Base-by-base conservation (phyloP, 2,329 filamentous ascomycete species). In the Beauveria rudraprayagi region DNA sequence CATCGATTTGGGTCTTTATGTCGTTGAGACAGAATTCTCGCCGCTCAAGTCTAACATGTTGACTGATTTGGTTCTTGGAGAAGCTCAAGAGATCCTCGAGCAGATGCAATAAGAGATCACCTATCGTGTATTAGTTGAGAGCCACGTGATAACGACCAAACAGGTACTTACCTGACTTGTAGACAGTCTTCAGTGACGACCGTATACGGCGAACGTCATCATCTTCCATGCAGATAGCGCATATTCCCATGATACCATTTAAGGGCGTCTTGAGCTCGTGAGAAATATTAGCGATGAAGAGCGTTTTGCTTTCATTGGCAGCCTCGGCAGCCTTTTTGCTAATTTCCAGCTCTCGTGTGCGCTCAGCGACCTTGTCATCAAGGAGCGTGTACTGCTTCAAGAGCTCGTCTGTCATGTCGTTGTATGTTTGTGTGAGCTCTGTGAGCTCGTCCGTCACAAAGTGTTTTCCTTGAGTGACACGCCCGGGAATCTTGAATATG, bases 181-280 rank as follows among this genome's bases (percentile, higher is more conserved):
- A 96, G 24, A 97, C 87, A 22, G 92, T 91, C 67, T 91, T 89
- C 6, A 97, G 78, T 1, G 90, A 94, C 66, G 91, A 85, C 72
- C 92, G 92, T 65, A 96, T 85, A 65, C 88, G 85, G 40, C 80
- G 73, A 16, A 92, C 76, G 68, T 96, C 91, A 54, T 92, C 87
- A 71, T 96, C 92, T 65, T 92, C 89, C 91, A 96, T 94, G 73
- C 91, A 94, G 1, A 96, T 89, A 0, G 91, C 89, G 67, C 89
- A 92, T 89, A 97, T 94, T 63, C 94, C 94, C 68, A 99, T 80
- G 54, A 99, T 97, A 16, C 93, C 94, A 70, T 97, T 97, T 62
- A 97, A 80, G 0, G 94, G 94, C 1, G 94, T 99, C 71, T 96
- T 95, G 47, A 97, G 80, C 73, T 97, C 85, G 67, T 87, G 85